Base-by-base conservation (phyloP, 139 green algal genomes). In the Picochlorum sp. region DNA sequence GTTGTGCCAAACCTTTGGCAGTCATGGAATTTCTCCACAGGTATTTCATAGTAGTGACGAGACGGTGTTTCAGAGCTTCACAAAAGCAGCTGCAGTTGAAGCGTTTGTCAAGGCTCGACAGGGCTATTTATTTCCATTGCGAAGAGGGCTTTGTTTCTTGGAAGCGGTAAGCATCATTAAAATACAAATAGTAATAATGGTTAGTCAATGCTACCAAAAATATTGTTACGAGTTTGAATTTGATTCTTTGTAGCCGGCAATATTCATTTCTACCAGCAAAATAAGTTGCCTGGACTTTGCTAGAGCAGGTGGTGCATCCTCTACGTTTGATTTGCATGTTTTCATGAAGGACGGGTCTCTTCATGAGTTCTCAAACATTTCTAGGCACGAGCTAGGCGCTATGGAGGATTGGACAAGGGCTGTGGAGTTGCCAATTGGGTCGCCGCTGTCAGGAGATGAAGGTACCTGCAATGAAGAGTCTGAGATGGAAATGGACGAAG, bases 241-340 rank as follows among this genome's bases (percentile, higher is more conserved):
- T n/a, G n/a, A 47, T 47, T 47, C 22, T 5, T 3, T 47, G 39
- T n/a, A 47, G 56, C 69, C 69, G 5, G 56, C 59, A 8, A n/a
- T 69, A 28, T 77, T 75, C 57, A 33, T 77, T 7, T 51, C 68
- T n/a, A 44, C 37, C 18, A 22, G 20, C 2, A 20, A 25, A 30
- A 70, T 77, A 45, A 16, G n/a, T 14, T 32, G 16, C 31, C 33
- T 77, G 40, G 69, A 77, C 36, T 31, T 77, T 37, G 63, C 63
- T 20, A 50, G 69, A 1, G 65, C 65, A 14, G 50, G 57, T 1
- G 69, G 69, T n/a, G 33, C 31, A n/a, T 75, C 69, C 37, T 41
- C 57, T 45, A 77, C 69, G 1, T 77, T 77, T 44, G 69, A 77
- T 31, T n/a, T 77, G 10, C 54, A 60, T 36, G 33, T 77, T 18